Percentiles rank a stretch among this genome's conserved stretches.
Evolutionary conservation across 495 filamentous ascomycete species (phyloP).

Genomic region (Penicillium samsonianum): DNA sequence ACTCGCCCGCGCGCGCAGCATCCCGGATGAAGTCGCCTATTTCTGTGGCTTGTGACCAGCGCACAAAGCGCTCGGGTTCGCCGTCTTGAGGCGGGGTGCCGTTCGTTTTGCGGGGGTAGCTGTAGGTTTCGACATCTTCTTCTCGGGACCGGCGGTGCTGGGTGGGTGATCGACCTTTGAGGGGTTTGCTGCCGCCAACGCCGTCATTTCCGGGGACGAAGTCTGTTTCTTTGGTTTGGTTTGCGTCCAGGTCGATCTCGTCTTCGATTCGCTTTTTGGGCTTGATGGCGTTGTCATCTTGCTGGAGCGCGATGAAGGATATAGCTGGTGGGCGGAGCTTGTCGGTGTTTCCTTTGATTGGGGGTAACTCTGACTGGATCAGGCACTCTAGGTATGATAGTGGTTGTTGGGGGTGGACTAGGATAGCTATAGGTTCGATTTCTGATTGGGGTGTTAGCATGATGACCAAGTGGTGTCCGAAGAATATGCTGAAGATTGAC

Average conservation of each 20-base stretch:
- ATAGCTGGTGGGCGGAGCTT: constrained; percentile 69
- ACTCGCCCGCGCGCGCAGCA: constrained; percentile 78
- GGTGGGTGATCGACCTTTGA: constrained; percentile 1
- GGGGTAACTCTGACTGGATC: constrained; percentile 84
- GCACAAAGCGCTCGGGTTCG: constrained; percentile 61
- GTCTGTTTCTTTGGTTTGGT: constrained; percentile 7
- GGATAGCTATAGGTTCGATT: constrained; percentile 80
- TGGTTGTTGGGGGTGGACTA: constrained; percentile 90
- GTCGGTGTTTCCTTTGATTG: constrained; percentile 57
- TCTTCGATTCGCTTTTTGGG: constrained; percentile 51
- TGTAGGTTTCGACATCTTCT: constrained; percentile 39
- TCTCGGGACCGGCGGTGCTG: constrained; percentile 23
- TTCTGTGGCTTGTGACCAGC: constrained; percentile 89
- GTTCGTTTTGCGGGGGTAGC: constrained; percentile 35
- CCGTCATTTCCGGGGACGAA: constrained; percentile 10
- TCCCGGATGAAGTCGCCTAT: constrained; percentile 96
- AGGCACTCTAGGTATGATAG: constrained; percentile 89
- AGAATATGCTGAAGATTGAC: constrained; percentile 36
- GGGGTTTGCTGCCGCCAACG: constrained; percentile 5
- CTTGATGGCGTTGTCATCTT: constrained; percentile 59
- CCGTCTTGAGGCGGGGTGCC: constrained; percentile 15
- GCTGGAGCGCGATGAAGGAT: constrained; percentile 78
- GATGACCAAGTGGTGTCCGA: background rate
- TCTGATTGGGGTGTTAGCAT: constrained; percentile 51
- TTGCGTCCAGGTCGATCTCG: constrained; percentile 42